Conservation (phyloP, 129 eudicot species). For the Flaveria bidentis region DNA sequence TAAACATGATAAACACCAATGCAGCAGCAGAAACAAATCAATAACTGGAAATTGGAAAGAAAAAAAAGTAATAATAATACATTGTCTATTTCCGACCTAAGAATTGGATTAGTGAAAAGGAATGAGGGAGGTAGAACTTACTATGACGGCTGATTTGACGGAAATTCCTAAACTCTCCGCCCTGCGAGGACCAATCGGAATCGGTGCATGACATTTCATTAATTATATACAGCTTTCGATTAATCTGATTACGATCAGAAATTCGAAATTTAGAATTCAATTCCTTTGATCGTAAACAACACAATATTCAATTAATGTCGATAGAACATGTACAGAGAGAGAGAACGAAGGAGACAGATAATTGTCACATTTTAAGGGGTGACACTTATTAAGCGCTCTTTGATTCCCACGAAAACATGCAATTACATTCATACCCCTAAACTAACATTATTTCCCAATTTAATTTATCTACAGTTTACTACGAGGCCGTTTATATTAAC, state of each 20-base stretch:
- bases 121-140: slow-evolving; percentile 36
- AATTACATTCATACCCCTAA: neutral
- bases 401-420: slow-evolving; percentile 32
- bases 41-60: no score
- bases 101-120: neutral
- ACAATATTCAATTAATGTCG: neutral
- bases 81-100: neutral
- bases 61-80: no score
- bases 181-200: slow-evolving; percentile 57
- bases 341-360: no score
- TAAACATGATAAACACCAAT: no score
- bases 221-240: neutral
- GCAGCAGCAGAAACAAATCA: no score
- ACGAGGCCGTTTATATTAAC: no score
- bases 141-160: slow-evolving; percentile 83
- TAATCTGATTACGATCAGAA: neutral
- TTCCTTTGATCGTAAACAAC: slow-evolving; percentile 23
- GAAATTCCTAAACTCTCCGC: slow-evolving; percentile 81
- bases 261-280: slow-evolving; percentile 1
- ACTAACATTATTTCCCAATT: no score
- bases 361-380: slow-evolving; percentile 29
- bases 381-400: slow-evolving; percentile 40
- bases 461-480: no score
- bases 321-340: slow-evolving; percentile 21
- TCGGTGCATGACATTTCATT: slow-evolving; percentile 55